Evolutionary conservation across 2,329 filamentous ascomycete genomes (phyloP), one percentile per base, ranked within the genome.

Genomic region (Cladophialophora immunda): DNA sequence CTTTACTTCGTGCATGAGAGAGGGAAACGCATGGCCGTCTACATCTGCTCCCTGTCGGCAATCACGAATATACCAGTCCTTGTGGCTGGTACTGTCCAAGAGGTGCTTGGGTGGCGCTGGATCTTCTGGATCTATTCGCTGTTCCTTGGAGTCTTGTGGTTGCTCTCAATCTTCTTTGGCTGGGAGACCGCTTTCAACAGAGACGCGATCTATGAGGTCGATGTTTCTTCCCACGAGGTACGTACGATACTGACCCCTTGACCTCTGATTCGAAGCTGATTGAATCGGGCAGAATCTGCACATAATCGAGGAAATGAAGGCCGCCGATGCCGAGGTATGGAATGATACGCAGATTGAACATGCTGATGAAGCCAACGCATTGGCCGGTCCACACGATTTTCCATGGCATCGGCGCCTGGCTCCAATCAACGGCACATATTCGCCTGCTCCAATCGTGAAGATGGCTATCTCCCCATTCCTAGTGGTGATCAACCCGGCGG

Each of bases 401-500:
- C n/a, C n/a, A n/a, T n/a, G n/a, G n/a, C n/a, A n/a, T n/a, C n/a
- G n/a, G n/a, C n/a, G n/a, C n/a, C n/a, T n/a, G n/a, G n/a, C n/a
- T n/a, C n/a, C n/a, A n/a, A n/a, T n/a, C n/a, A n/a, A n/a, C n/a
- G n/a, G n/a, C n/a, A n/a, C n/a, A n/a, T n/a, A n/a, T n/a, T n/a
- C n/a, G n/a, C n/a, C n/a, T n/a, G n/a, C n/a, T n/a, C n/a, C n/a
- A n/a, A n/a, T n/a, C n/a, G n/a, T n/a, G n/a, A n/a, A n/a, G 30
- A 8, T 65, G 57, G 17, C 56, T 29, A 19, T 65, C 47, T 6
- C 7, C 2, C 63, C 63, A 22, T 60, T 65, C 47, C 13, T 27
- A n/a, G 38, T 61, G 2, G 17, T 60, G 7, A 11, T 81, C 3
- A 71, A 76, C 19, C 61, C 79, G 1, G 76, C 76, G 2, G 60